These are phyloP conservation scores for Immersiella caudata DNA, from an alignment of 495 filamentous ascomycete species.

Conservation along the genomic window DNA sequence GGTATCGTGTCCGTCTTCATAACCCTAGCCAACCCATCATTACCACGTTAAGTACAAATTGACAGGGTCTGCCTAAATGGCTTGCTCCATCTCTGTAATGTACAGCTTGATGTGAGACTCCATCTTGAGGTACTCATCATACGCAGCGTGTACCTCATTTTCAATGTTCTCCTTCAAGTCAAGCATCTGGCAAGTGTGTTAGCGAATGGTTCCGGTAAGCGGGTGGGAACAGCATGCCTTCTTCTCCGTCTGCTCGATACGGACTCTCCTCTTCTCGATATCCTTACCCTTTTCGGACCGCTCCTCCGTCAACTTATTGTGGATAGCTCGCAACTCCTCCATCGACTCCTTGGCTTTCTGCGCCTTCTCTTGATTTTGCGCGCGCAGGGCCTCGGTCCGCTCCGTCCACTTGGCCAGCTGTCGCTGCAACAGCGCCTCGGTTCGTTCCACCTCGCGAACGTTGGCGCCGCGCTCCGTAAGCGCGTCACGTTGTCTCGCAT, in stretches of 20 bases:
- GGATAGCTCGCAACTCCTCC: conserved; percentile 83
- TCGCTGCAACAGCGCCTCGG: conserved; percentile 77
- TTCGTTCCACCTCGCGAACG: conserved; percentile 86
- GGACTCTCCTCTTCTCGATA: conserved; percentile 84
- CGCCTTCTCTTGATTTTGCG: conserved; percentile 78
- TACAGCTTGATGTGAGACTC: conserved; percentile 96
- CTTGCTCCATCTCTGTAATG: conserved; percentile 98
- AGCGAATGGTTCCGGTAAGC: conserved; percentile 30
- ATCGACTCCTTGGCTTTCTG: conserved; percentile 78
- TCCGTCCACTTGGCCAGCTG: conserved; percentile 83
- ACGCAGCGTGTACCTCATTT: conserved; percentile 80
- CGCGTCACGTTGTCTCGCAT: conserved; percentile 78
- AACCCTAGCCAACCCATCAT: conserved; percentile 21
- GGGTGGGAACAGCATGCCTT: conserved; percentile 64
- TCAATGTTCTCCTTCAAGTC: conserved; percentile 97
- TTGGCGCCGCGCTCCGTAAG: conserved; percentile 84
- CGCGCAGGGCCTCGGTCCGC: conserved; percentile 77
- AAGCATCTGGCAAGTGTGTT: conserved; percentile 71
- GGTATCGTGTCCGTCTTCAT: conserved; percentile 24
- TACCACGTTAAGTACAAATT: background rate
- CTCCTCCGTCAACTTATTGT: conserved; percentile 82
- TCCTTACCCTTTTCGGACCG: conserved; percentile 80
- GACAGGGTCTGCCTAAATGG: conserved; percentile 54
- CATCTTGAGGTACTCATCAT: conserved; percentile 94
- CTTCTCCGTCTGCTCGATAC: conserved; percentile 98